These are phyloP conservation scores for Taphrina wiesneri DNA, from an alignment of 1,139 yeast genomes.

Conservation along the genomic window DNA sequence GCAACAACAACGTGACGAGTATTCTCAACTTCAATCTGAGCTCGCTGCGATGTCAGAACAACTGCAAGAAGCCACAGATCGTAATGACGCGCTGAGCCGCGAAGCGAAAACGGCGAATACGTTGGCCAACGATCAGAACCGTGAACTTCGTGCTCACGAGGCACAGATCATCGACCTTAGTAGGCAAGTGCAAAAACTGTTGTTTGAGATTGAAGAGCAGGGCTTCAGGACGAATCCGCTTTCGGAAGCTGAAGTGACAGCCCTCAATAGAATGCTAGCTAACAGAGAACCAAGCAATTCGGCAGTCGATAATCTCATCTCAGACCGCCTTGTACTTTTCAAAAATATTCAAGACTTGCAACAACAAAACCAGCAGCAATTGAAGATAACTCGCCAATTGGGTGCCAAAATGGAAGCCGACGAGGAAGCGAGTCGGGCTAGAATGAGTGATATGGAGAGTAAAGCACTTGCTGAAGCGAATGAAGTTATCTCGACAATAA, in stretches of 20 bases:
- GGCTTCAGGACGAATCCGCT: slow-evolving; percentile 58
- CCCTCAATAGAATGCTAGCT: slow-evolving; percentile 47
- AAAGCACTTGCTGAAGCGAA: slow-evolving; percentile 71
- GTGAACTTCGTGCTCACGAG: slow-evolving; percentile 45
- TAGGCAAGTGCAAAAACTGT: slow-evolving; percentile 70
- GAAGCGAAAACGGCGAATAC: slow-evolving; percentile 43
- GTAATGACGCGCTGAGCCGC: slow-evolving; percentile 48
- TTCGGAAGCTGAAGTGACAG: slow-evolving; percentile 58
- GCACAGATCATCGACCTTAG: slow-evolving; percentile 68
- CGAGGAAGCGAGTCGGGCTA: slow-evolving; percentile 45
- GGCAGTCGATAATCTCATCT: slow-evolving; percentile 53
- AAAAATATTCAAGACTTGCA: slow-evolving; percentile 67
- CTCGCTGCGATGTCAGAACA: slow-evolving; percentile 55
- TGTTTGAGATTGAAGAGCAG: slow-evolving; percentile 65
- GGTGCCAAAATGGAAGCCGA: slow-evolving; percentile 66
- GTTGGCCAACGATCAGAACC: slow-evolving; percentile 42
- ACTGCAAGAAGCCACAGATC: slow-evolving; percentile 53
- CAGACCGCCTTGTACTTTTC: slow-evolving; percentile 73
- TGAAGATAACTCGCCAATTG: slow-evolving; percentile 65
- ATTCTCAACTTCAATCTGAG: slow-evolving; percentile 53
- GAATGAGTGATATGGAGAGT: slow-evolving; percentile 55
- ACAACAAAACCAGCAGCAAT: slow-evolving; percentile 68
- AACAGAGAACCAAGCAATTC: slow-evolving; percentile 40
- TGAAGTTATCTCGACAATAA: slow-evolving; percentile 67
- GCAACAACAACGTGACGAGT: slow-evolving; percentile 63